Conservation (phyloP, 1,139 yeast species). For the Nakaseomyces delphensis region DNA sequence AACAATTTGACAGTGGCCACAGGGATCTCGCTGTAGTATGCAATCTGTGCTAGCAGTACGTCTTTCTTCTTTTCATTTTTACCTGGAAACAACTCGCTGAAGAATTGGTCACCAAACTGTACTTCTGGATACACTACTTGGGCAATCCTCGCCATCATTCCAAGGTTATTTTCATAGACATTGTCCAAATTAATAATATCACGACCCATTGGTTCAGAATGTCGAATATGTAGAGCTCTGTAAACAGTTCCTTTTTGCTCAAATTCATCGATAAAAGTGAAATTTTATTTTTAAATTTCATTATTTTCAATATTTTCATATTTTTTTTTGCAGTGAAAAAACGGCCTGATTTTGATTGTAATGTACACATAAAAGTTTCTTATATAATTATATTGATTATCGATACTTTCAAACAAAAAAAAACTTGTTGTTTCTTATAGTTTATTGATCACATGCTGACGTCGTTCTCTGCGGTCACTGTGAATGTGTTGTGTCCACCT, state of each 20-base stretch:
- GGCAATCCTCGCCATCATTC: conserved; percentile 13
- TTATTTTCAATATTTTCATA: too few relatives aligned
- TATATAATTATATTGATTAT: too few relatives aligned
- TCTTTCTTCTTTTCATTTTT: conserved; percentile 10
- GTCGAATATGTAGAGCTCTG: too few relatives aligned
- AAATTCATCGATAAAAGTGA: too few relatives aligned
- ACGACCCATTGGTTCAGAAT: too few relatives aligned
- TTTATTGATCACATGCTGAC: conserved; percentile 18
- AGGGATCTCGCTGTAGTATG: conserved; percentile 59
- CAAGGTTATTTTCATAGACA: conserved; percentile 24
- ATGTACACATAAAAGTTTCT: too few relatives aligned
- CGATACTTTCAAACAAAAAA: too few relatives aligned
- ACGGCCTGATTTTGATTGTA: too few relatives aligned
- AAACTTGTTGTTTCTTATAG: too few relatives aligned
- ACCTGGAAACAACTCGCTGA: conserved; percentile 15
- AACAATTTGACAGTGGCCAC: conserved; percentile 61
- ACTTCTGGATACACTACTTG: conserved; percentile 7
- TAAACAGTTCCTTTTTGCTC: too few relatives aligned
- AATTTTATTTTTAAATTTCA: too few relatives aligned
- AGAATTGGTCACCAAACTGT: conserved; percentile 14
- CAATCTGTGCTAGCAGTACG: conserved; percentile 29
- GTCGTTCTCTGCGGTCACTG: conserved; percentile 9
- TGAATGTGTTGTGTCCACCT: conserved; percentile 15
- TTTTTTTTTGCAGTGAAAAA: too few relatives aligned
- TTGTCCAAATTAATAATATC: conserved; percentile 20